These are phyloP conservation scores for Trichomonas vaginalis DNA, from an alignment of 208 protist species.

Conservation along the genomic window DNA sequence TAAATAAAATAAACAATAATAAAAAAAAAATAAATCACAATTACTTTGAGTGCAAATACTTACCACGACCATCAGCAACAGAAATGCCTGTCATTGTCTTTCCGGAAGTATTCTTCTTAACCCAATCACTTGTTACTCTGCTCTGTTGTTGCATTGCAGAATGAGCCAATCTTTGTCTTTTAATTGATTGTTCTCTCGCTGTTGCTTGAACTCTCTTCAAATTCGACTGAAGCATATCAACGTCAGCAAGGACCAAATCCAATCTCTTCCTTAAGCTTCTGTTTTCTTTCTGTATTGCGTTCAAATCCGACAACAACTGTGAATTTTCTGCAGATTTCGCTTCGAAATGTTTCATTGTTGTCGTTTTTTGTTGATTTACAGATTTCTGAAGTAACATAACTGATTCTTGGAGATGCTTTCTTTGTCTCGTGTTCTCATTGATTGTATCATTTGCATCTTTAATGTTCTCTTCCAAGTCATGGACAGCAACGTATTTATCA, in stretches of 20 bases:
- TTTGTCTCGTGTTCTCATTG: neutral
- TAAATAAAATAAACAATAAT: too few species aligned
- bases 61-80: neutral
- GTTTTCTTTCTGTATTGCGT: neutral
- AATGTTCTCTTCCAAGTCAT: neutral
- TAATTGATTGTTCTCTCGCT: neutral
- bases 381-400: neutral
- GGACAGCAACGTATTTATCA: neutral
- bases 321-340: neutral
- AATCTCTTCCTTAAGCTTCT: neutral
- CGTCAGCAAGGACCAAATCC: neutral
- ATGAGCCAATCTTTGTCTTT: neutral
- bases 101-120: neutral
- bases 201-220: neutral
- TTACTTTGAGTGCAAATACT: neutral
- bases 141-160: neutral
- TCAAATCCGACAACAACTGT: neutral
- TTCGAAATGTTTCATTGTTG: neutral
- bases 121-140: neutral
- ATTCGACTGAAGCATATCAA: neutral
- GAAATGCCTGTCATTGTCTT: neutral
- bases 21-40: too few species aligned
- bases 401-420: neutral
- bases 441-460: slow-evolving; percentile 1
- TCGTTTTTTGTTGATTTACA: neutral